Evolutionary conservation across 495 filamentous ascomycete genomes (phyloP), one percentile per base, ranked within the genome.

Genomic region (Neurospora sp.): DNA sequence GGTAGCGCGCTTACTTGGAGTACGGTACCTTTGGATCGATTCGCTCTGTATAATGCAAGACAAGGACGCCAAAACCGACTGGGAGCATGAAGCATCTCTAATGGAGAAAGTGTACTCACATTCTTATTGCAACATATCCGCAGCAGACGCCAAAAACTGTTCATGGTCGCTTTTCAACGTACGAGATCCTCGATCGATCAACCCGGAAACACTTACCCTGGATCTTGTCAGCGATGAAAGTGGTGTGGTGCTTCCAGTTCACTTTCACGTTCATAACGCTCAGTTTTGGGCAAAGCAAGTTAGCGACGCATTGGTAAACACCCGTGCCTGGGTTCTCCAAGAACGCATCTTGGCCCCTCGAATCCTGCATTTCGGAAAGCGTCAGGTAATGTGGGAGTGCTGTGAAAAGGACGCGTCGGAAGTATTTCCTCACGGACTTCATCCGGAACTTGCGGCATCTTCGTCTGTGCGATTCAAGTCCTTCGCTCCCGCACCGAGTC

Each of bases 341-440:
- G 71, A 73, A 20, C 71, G 40, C 7, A 44, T 70, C 5, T 10
- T 70, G 16, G n/a, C 71, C 31, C 71, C 71, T 70, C 71, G 71
- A 22, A 12, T 73, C 27, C 37, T 73, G 3, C 71, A 73, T 39
- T 73, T 73, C 37, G 71, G 71, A 10, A 18, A 31, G 9, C 40
- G 12, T 16, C 61, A 73, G 20, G 1, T 73, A 8, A 8, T 70
- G 9, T 70, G 71, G 71, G 71, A 73, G 20, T 73, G 71, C 68
- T 70, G 37, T 6, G 40, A 70, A 7, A 70, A n/a, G 3, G 31
- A 70, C 42, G 68, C 71, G 5, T 5, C 71, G 7, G 41, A 73
- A 7, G 40, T 53, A 2, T 70, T 70, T 46, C 41, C 41, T n/a
- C 27, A 44, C 6, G 71, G 65, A 0, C 42, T 73, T 16, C 71